A percentile compares a stretch with the other conserved stretches of the same genome.
These are phyloP conservation scores for Acanthamoeba rhysodes DNA, from an alignment of 208 protist genomes.

Conservation along the genomic window DNA sequence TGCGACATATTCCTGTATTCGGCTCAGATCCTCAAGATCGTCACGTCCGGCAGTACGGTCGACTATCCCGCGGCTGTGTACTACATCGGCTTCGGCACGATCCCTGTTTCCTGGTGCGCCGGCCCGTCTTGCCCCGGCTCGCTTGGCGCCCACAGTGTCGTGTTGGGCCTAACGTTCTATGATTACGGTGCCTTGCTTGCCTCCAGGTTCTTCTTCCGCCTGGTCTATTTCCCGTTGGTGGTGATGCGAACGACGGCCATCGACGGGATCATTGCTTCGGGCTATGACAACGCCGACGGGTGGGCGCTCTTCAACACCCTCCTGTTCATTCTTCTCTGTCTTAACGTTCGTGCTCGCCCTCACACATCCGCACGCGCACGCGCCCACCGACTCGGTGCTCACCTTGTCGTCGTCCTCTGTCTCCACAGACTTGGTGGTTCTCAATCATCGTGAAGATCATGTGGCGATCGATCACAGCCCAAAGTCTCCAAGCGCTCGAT, in stretches of 20 bases:
- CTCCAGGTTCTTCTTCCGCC: constrained; percentile 10
- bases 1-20: constrained; percentile 25
- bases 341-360: neutral
- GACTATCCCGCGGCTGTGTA: constrained; percentile 1
- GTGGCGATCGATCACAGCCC: neutral
- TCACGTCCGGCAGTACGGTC: neutral
- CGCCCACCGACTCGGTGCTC: neutral
- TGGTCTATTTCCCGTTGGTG: constrained; percentile 56
- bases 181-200: neutral
- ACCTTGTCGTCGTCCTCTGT: neutral
- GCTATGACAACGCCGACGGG: neutral
- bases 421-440: constrained; percentile 11
- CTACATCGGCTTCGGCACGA: constrained; percentile 44
- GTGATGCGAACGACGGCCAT: constrained; percentile 32
- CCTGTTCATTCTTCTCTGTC: neutral
- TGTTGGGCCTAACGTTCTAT: neutral
- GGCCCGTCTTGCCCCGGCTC: neutral
- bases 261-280: neutral
- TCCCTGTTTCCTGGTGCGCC: neutral
- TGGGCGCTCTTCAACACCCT: constrained; percentile 3
- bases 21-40: constrained; percentile 20
- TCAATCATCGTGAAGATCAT: constrained; percentile 20
- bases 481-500: constrained; percentile 25
- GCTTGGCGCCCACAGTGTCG: neutral
- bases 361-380: neutral